Evolutionary conservation across 2,329 filamentous ascomycete genomes (phyloP).

Genomic region (Colletotrichum australisinense): DNA sequence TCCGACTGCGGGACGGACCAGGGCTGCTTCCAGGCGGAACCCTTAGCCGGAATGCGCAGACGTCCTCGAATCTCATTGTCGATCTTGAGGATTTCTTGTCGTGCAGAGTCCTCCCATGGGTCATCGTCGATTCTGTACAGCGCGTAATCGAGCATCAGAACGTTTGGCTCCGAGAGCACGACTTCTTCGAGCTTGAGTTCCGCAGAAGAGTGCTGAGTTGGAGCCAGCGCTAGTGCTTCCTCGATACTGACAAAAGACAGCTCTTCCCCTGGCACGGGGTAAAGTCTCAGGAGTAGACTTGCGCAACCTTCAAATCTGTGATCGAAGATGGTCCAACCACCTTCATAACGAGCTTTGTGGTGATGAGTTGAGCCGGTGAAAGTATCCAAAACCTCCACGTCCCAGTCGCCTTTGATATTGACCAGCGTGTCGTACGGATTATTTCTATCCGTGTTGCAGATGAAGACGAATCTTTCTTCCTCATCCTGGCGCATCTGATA

Average conservation of each 20-base stretch:
- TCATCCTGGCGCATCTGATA: constrained; percentile 46
- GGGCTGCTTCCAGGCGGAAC: constrained; percentile 42
- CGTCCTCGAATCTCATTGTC: constrained; percentile 43
- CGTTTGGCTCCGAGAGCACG: constrained; percentile 43
- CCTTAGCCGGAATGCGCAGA: constrained; percentile 41
- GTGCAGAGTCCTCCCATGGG: constrained; percentile 35
- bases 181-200: constrained; percentile 25
- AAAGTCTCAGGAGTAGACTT: constrained; percentile 42
- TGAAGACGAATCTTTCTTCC: constrained; percentile 43
- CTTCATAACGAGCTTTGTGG: constrained; percentile 6
- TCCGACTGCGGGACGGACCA: constrained; percentile 40
- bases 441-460: constrained; percentile 44
- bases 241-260: not conserved
- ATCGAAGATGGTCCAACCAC: constrained; percentile 40
- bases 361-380: constrained; percentile 38
- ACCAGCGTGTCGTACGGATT: constrained; percentile 37
- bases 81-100: constrained; percentile 42
- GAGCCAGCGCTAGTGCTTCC: not conserved
- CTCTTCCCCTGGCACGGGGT: not conserved
- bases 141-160: constrained; percentile 45
- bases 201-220: not conserved
- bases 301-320: constrained; percentile 44
- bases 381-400: constrained; percentile 42
- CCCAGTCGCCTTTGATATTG: constrained; percentile 41
- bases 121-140: constrained; percentile 39